phyloP scores from a whole-genome alignment of 768 basidiomycete species.

The Mycena indigotica region DNA sequence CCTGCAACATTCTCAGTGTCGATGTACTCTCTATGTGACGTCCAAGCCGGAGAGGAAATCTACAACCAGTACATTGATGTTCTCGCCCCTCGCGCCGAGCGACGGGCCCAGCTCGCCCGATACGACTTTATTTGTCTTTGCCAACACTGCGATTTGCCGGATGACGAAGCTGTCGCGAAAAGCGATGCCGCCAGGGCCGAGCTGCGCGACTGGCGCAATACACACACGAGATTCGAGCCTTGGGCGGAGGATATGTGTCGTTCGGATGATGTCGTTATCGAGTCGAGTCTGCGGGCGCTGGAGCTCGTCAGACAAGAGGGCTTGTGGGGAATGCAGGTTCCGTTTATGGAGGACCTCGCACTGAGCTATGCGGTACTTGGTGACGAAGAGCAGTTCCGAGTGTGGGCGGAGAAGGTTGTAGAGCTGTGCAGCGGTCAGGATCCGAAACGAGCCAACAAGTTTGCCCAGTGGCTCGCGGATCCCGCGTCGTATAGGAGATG shows the following conservation, averaged over 20 bases:
- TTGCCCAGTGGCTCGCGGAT: slow-evolving; percentile 35
- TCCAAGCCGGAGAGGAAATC: slow-evolving; percentile 45
- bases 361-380: slow-evolving; percentile 45
- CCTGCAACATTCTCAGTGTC: slow-evolving; percentile 38
- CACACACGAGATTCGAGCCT: slow-evolving; percentile 40
- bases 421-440: slow-evolving; percentile 30
- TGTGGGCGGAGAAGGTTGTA: slow-evolving; percentile 39
- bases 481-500: slow-evolving; percentile 37
- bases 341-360: slow-evolving; percentile 47
- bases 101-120: slow-evolving; percentile 36
- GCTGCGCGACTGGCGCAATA: slow-evolving; percentile 38
- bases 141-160: slow-evolving; percentile 35
- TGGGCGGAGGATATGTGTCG: slow-evolving; percentile 47
- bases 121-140: slow-evolving; percentile 48
- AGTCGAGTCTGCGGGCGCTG: slow-evolving; percentile 41
- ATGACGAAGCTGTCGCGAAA: slow-evolving; percentile 19
- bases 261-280: slow-evolving; percentile 41
- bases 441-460: slow-evolving; percentile 28
- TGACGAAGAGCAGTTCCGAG: slow-evolving; percentile 35
- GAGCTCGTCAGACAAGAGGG: slow-evolving; percentile 44
- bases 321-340: slow-evolving; percentile 41
- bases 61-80: slow-evolving; percentile 48
- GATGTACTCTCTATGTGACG: slow-evolving; percentile 43
- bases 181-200: slow-evolving; percentile 37
- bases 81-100: slow-evolving; percentile 35